Evolutionary conservation across 371 early-diverging fungal genomes (phyloP).

Genomic region (Entomophthora muscae): DNA sequence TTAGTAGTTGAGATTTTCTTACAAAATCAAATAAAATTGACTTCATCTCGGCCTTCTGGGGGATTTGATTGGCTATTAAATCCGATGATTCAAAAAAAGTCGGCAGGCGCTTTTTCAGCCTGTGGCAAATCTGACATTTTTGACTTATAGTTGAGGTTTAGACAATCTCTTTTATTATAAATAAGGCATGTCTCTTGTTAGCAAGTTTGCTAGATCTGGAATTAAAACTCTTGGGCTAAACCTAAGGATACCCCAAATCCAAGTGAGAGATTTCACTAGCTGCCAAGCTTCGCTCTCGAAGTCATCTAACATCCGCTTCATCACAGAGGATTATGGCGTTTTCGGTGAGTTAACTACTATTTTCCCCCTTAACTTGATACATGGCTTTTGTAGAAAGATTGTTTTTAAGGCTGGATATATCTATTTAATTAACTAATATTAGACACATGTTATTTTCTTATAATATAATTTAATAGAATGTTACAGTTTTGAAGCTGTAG

Average conservation of each 20-base stretch:
- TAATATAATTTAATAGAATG: neutral
- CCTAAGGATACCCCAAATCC: neutral
- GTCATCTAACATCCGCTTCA: neutral
- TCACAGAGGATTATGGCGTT: conserved; percentile 5
- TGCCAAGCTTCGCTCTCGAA: neutral
- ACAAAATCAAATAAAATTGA: too few species aligned
- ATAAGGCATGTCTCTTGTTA: too few species aligned
- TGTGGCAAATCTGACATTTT: too few species aligned
- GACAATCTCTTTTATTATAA: too few species aligned
- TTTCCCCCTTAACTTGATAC: neutral
- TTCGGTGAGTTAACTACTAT: neutral
- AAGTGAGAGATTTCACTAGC: neutral
- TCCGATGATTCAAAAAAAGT: too few species aligned
- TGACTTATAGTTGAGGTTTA: too few species aligned
- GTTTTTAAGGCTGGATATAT: neutral
- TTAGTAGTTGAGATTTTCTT: too few species aligned
- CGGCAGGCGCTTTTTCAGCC: too few species aligned
- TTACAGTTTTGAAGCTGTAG: neutral
- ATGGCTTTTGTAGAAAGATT: neutral
- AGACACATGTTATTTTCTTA: neutral
- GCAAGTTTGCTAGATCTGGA: neutral
- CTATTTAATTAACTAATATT: neutral
- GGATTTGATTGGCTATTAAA: too few species aligned
- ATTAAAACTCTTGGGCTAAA: neutral
- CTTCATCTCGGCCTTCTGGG: too few species aligned